These are phyloP conservation scores for Fusarium musae DNA, from an alignment of 2,329 filamentous ascomycete species.

Conservation along the genomic window DNA sequence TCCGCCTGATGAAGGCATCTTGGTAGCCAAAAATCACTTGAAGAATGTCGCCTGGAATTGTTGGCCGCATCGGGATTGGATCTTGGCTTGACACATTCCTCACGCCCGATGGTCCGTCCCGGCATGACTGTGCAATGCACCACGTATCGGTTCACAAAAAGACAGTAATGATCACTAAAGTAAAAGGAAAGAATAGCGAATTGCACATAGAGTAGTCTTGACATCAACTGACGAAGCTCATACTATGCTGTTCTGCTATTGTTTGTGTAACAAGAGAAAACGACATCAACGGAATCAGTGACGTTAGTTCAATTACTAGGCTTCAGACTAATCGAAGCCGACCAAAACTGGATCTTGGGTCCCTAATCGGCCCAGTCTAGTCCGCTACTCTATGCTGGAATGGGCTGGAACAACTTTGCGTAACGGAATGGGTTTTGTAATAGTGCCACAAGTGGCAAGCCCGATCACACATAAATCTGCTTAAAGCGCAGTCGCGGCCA, in stretches of 20 bases:
- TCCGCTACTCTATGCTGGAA: not conserved
- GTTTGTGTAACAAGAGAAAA: not conserved
- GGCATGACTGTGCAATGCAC: not conserved
- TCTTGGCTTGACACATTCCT: not conserved
- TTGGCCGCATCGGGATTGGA: not conserved
- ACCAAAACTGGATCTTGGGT: not conserved
- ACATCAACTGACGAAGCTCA: fast-evolving
- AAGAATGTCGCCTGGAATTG: not conserved
- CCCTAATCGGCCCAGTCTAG: not conserved
- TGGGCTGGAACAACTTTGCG: not conserved
- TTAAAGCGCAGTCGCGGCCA: no score
- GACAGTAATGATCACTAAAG: no score
- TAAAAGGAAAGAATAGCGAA: no score
- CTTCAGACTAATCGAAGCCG: not conserved
- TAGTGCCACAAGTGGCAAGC: not conserved
- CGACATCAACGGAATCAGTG: fast-evolving
- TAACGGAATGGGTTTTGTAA: fast-evolving
- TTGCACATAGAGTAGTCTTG: no score
- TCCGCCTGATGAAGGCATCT: fast-evolving
- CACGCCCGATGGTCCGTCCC: not conserved
- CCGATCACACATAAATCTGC: not conserved
- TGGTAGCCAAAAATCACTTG: fast-evolving
- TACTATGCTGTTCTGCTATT: fast-evolving
- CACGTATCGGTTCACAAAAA: fast-evolving
- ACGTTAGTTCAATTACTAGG: fast-evolving